phyloP scores from a whole-genome alignment of 352 stramenopile genomes.

The Globisporangium emineosum region DNA sequence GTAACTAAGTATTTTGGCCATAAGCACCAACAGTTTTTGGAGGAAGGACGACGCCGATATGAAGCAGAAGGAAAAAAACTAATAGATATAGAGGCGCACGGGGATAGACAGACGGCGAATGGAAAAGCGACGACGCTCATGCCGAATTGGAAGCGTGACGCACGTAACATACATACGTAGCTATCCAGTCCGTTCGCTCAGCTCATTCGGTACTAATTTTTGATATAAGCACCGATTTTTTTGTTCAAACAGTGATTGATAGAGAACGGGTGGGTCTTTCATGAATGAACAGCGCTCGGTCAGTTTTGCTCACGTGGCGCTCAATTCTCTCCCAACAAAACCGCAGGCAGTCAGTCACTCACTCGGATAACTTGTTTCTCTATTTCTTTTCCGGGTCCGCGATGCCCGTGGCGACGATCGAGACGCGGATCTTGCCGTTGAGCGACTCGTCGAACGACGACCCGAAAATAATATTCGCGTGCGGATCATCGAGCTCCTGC shows the following conservation, averaged over 20 bases:
- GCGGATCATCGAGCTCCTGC: slow-evolving; percentile 81
- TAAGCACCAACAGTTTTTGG: background rate
- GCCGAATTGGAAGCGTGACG: background rate
- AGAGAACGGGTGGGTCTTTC: background rate
- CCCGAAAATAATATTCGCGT: slow-evolving; percentile 88
- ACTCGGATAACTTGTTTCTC: slow-evolving; percentile 4
- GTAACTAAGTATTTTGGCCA: slow-evolving; percentile 10
- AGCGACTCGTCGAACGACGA: slow-evolving; percentile 84
- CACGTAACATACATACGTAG: no score
- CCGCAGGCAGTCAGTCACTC: background rate
- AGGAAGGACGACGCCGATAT: background rate
- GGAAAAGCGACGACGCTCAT: background rate
- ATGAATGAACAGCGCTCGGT: background rate
- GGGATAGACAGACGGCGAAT: background rate
- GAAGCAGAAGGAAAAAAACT: background rate
- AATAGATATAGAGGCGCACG: background rate
- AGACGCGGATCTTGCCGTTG: slow-evolving; percentile 80
- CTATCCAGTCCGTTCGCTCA: background rate
- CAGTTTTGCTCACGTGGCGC: background rate
- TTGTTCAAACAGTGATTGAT: background rate
- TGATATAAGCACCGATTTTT: slow-evolving; percentile 9
- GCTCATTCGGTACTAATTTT: slow-evolving; percentile 6
- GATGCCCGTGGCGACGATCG: slow-evolving; percentile 86
- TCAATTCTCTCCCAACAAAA: background rate
- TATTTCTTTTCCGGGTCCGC: slow-evolving; percentile 79